A percentile compares a stretch with the other conserved stretches of the same genome.
phyloP scores from a whole-genome alignment of 2,329 filamentous ascomycete genomes.

The Ceratocystis variospora region DNA sequence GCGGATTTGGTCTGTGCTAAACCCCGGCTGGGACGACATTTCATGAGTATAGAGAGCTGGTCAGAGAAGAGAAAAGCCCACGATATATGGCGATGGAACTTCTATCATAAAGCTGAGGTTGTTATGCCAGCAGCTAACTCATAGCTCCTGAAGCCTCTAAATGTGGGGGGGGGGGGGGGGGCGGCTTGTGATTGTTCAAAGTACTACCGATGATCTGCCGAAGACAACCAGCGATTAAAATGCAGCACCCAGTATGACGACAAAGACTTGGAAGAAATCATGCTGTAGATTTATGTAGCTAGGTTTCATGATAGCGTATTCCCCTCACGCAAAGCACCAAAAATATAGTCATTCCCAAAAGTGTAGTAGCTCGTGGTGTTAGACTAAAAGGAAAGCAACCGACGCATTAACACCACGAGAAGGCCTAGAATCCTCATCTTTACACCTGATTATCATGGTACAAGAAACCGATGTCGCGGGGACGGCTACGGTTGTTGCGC shows the following conservation, averaged over 20 bases:
- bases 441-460: constrained; percentile 81
- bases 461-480: constrained; percentile 80
- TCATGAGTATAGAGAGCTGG: constrained; percentile 24
- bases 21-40: constrained; percentile 58
- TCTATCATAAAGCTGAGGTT: neutral
- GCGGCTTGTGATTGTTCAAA: neutral
- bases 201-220: constrained; percentile 2
- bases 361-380: neutral
- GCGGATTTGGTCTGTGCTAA: constrained; percentile 62
- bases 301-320: neutral
- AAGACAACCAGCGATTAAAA: neutral
- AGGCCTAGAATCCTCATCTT: neutral
- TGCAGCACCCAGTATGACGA: neutral
- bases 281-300: neutral
- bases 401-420: neutral
- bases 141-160: neutral
- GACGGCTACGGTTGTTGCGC: constrained; percentile 59
- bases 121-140: too few relatives aligned
- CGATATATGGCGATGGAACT: neutral
- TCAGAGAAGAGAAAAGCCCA: neutral
- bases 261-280: neutral
- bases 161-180: neutral
- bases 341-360: neutral
- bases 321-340: neutral
- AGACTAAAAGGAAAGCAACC: neutral